These are phyloP conservation scores for Neurospora hispaniola DNA, from an alignment of 495 filamentous ascomycete genomes.

Conservation along the genomic window DNA sequence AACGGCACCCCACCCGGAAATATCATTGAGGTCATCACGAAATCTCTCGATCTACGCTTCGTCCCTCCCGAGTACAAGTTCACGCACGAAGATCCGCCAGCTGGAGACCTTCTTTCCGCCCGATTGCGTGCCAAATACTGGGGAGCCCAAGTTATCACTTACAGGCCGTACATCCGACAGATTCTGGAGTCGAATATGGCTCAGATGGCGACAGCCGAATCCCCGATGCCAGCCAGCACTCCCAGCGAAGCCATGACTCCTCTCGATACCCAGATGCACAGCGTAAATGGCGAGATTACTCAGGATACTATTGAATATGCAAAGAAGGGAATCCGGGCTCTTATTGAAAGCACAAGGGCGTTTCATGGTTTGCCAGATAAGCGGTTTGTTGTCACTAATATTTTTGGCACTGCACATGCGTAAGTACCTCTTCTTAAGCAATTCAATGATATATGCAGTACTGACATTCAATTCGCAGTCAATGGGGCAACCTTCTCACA, in stretches of 20 bases:
- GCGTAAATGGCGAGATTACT: slow-evolving; percentile 27
- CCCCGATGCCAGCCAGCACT: slow-evolving; percentile 15
- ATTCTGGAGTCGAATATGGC: slow-evolving; percentile 42
- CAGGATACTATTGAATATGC: slow-evolving; percentile 43
- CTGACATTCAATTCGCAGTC: slow-evolving; percentile 38
- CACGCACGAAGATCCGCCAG: slow-evolving; percentile 54
- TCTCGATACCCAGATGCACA: not conserved
- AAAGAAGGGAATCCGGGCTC: slow-evolving; percentile 51
- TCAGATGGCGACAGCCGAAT: slow-evolving; percentile 17
- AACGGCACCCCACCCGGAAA: slow-evolving; percentile 3
- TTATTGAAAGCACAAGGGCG: slow-evolving; percentile 74
- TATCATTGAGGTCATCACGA: slow-evolving; percentile 42
- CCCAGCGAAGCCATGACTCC: slow-evolving; percentile 12
- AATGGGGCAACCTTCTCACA: slow-evolving; percentile 94
- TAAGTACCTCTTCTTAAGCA: slow-evolving; percentile 41
- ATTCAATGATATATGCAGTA: not conserved
- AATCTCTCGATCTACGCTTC: slow-evolving; percentile 33
- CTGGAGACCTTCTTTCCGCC: slow-evolving; percentile 69
- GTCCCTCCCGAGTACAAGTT: slow-evolving; percentile 44
- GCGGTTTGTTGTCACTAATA: slow-evolving; percentile 80
- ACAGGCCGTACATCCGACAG: slow-evolving; percentile 66
- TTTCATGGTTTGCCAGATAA: slow-evolving; percentile 61
- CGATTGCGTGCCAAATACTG: slow-evolving; percentile 90
- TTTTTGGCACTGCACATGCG: slow-evolving; percentile 94
- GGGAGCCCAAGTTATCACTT: slow-evolving; percentile 81